Conservation (phyloP, 1,139 yeast species). For the Suhomyces chickasaworum region DNA sequence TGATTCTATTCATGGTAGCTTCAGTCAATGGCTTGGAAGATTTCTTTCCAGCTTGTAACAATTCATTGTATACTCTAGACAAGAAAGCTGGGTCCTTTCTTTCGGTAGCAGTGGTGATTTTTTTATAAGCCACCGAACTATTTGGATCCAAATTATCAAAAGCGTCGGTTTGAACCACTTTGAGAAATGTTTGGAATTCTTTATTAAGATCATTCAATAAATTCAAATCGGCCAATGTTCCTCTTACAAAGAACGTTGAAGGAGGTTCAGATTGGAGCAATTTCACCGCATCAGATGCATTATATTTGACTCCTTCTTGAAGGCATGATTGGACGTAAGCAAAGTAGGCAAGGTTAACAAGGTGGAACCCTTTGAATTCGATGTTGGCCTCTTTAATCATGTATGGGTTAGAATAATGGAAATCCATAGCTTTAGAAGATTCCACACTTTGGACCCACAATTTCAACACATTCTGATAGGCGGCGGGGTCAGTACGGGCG, state of each 20-base stretch:
- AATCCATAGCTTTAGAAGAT: slow-evolving; percentile 19
- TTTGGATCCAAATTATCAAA: slow-evolving; percentile 38
- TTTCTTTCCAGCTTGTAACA: slow-evolving; percentile 28
- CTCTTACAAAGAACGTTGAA: slow-evolving; percentile 22
- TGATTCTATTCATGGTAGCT: slow-evolving; percentile 34
- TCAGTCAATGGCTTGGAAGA: slow-evolving; percentile 31
- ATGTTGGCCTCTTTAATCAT: slow-evolving; percentile 13
- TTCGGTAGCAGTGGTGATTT: slow-evolving; percentile 27
- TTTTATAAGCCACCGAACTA: slow-evolving; percentile 26
- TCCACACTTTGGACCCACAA: slow-evolving; percentile 42
- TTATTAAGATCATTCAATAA: slow-evolving; percentile 15
- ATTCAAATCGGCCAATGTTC: slow-evolving; percentile 18
- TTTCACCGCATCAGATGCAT: slow-evolving; percentile 29
- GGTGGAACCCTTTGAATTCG: slow-evolving; percentile 19
- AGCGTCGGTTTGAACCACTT: slow-evolving; percentile 16
- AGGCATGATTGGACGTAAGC: slow-evolving; percentile 38
- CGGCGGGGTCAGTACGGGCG: slow-evolving; percentile 11
- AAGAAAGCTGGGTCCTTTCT: slow-evolving; percentile 24
- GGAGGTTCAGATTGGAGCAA: slow-evolving; percentile 36
- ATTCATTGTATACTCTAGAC: slow-evolving; percentile 27
- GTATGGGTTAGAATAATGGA: slow-evolving; percentile 15
- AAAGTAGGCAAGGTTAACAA: slow-evolving; percentile 35
- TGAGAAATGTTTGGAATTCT: slow-evolving; percentile 20
- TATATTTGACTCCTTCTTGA: slow-evolving; percentile 26
- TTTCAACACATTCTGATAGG: slow-evolving; percentile 29